Conservation (phyloP, 1,284 basidiomycete species). For the Sporisorium sorghi region DNA sequence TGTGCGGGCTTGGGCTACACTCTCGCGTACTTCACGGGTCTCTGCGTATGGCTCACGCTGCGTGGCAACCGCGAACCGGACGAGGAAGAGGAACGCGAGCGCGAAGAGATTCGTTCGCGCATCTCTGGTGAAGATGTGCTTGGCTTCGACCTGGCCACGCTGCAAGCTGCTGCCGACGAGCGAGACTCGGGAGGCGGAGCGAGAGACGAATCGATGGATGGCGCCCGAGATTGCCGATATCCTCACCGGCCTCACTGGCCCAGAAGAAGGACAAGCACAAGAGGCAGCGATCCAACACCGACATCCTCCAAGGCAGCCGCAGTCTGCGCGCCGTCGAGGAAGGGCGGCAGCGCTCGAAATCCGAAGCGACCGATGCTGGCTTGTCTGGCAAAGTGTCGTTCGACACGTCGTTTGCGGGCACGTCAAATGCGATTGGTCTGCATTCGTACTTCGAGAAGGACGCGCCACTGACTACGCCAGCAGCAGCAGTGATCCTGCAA, state of each 20-base stretch:
- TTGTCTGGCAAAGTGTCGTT: conserved; percentile 24
- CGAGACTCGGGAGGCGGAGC: conserved; percentile 29
- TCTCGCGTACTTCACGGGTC: conserved; percentile 56
- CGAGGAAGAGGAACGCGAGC: conserved; percentile 49
- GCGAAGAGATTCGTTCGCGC: conserved; percentile 46
- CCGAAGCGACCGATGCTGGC: conserved; percentile 15
- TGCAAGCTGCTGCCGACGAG: conserved; percentile 39
- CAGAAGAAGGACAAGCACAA: conserved; percentile 44
- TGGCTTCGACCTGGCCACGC: conserved; percentile 36
- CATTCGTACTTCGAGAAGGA: conserved; percentile 22
- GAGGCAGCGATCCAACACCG: conserved; percentile 15
- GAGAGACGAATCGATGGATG: conserved; percentile 43
- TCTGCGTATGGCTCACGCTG: conserved; percentile 61
- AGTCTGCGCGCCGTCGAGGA: conserved; percentile 18
- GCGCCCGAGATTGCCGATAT: conserved; percentile 53
- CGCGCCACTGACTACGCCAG: conserved; percentile 18
- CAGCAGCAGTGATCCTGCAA: conserved; percentile 38
- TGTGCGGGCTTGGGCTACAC: conserved; percentile 55
- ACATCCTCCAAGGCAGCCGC: neutral
- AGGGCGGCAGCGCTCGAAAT: conserved; percentile 17
- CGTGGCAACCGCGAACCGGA: conserved; percentile 57
- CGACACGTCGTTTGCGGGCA: conserved; percentile 14
- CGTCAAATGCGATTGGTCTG: conserved; percentile 5
- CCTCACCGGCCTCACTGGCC: conserved; percentile 34
- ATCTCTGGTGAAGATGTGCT: conserved; percentile 46